Conservation (phyloP, 495 filamentous ascomycete genomes). For the Trypethelium eluteriae region DNA sequence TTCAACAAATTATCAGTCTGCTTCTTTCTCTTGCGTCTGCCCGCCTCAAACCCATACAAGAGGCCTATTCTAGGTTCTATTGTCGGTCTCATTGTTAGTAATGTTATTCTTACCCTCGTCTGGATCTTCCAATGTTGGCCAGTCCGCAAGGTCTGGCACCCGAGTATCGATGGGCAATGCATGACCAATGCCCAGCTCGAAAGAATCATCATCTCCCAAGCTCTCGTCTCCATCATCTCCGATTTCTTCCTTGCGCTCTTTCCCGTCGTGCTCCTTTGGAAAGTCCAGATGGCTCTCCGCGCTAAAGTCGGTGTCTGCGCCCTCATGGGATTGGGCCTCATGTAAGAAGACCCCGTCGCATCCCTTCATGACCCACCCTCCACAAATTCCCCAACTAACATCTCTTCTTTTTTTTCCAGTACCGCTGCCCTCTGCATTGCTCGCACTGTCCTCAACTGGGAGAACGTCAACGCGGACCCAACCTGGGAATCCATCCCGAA, state of each 20-base stretch:
- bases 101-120: slow-evolving; percentile 2
- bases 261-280: background rate
- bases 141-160: background rate
- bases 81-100: background rate
- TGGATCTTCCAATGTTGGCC: slow-evolving; percentile 6
- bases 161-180: background rate
- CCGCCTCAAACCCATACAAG: slow-evolving; percentile 43
- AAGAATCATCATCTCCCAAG: background rate
- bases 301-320: background rate
- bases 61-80: background rate
- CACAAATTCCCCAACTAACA: background rate
- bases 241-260: background rate
- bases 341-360: background rate
- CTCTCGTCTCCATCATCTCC: background rate
- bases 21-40: slow-evolving; percentile 68
- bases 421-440: background rate
- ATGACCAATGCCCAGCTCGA: background rate
- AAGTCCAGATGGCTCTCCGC: background rate
- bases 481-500: background rate
- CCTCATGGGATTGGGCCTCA: slow-evolving; percentile 1
- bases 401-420: background rate
- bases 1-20: slow-evolving; percentile 66
- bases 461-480: background rate
- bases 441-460: slow-evolving; percentile 3
- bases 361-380: background rate